Evolutionary conservation across 2,329 filamentous ascomycete species (phyloP).

Genomic region (Trichoderma arundinaceum): DNA sequence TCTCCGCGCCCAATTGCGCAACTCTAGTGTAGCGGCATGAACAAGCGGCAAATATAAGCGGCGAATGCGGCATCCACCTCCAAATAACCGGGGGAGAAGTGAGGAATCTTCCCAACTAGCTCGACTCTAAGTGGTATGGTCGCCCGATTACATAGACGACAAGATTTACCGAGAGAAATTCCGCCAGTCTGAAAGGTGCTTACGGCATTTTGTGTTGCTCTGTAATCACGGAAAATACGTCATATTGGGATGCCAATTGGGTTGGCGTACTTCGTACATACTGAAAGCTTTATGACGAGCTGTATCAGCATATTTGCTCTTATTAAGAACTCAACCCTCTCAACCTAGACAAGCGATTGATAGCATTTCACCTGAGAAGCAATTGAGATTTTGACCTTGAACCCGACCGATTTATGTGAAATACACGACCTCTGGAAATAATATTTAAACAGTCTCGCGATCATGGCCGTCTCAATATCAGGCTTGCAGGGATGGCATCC

Average conservation of each 20-base stretch:
- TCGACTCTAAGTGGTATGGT: not conserved
- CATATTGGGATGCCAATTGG: not conserved
- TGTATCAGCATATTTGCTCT: not conserved
- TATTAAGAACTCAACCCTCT: no score
- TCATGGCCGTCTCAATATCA: conserved; percentile 12
- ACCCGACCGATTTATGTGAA: not conserved
- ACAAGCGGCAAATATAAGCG: not conserved
- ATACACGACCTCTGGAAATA: not conserved
- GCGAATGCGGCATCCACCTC: conserved; percentile 13
- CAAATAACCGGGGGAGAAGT: not conserved
- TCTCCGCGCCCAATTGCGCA: not conserved
- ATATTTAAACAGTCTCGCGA: not conserved
- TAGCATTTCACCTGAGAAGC: not conserved
- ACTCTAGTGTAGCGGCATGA: not conserved
- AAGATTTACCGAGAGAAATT: not conserved
- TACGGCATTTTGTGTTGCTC: not conserved
- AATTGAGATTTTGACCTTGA: not conserved
- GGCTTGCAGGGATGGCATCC: conserved; percentile 29
- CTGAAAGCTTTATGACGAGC: not conserved
- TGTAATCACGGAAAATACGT: conserved; percentile 10
- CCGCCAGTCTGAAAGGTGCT: conserved; percentile 5
- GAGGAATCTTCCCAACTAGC: conserved; percentile 17
- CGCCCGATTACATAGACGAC: conserved; percentile 10
- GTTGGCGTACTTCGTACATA: not conserved
- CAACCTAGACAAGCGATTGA: no score